Conservation (phyloP, 2,329 filamentous ascomycete genomes). For the Trichoderma atrobrunneum region DNA sequence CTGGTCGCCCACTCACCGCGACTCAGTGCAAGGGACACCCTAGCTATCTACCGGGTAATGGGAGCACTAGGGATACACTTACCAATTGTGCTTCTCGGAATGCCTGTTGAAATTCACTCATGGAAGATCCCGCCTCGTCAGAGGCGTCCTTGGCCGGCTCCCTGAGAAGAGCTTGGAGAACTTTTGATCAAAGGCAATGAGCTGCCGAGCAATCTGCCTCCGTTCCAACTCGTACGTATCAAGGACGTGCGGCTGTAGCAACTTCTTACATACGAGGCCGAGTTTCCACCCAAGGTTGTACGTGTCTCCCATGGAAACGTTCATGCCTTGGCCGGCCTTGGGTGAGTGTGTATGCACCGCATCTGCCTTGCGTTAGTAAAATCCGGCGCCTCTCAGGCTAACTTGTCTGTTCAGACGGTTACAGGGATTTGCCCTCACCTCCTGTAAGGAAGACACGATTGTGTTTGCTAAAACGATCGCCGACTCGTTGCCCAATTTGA, state of each 20-base stretch:
- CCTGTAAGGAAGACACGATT: slow-evolving; percentile 67
- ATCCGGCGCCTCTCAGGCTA: background rate
- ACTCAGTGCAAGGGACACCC: background rate
- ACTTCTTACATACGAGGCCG: slow-evolving; percentile 43
- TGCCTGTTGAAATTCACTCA: slow-evolving; percentile 60
- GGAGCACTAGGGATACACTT: background rate
- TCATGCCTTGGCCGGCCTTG: slow-evolving; percentile 71
- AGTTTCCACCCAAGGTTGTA: slow-evolving; percentile 57
- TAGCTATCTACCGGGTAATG: background rate
- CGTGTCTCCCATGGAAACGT: slow-evolving; percentile 65
- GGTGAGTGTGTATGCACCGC: slow-evolving; percentile 54
- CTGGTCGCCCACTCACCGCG: background rate
- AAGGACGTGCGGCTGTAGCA: slow-evolving; percentile 42
- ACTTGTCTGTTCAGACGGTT: slow-evolving; percentile 41
- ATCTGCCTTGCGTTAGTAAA: slow-evolving; percentile 35
- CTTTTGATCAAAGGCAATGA: slow-evolving; percentile 62
- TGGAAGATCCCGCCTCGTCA: slow-evolving; percentile 59
- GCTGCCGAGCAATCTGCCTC: slow-evolving; percentile 58
- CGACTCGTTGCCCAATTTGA: slow-evolving; percentile 65
- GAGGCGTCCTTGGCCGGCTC: slow-evolving; percentile 56
- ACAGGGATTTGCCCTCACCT: slow-evolving; percentile 37
- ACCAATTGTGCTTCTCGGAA: slow-evolving; percentile 52
- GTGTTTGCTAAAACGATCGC: slow-evolving; percentile 52
- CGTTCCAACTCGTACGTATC: slow-evolving; percentile 52
- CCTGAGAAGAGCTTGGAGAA: slow-evolving; percentile 57